These are phyloP conservation scores for Tephrocybe sp. DNA, from an alignment of 768 basidiomycete species.

Conservation along the genomic window DNA sequence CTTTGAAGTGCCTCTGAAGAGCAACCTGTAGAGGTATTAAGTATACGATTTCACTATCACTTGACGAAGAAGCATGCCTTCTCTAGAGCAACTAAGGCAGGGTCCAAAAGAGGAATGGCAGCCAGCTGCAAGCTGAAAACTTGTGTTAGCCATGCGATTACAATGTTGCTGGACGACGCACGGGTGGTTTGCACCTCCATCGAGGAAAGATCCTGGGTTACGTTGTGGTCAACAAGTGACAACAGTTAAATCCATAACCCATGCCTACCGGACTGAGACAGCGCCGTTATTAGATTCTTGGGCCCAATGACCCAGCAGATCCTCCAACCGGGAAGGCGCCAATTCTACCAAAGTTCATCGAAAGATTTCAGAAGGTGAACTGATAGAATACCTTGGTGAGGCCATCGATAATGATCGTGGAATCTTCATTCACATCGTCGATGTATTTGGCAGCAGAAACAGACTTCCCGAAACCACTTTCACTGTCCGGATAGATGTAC, in stretches of 20 bases:
- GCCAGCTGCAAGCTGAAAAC: conserved; percentile 75
- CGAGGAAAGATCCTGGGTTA: conserved; percentile 74
- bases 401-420: conserved; percentile 86
- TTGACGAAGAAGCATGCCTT: conserved; percentile 42
- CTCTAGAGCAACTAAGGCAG: conserved; percentile 64
- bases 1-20: conserved; percentile 88
- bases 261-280: conserved; percentile 77
- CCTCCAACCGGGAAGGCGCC: conserved; percentile 94
- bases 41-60: neutral
- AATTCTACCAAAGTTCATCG: conserved; percentile 58
- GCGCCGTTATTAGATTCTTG: conserved; percentile 82
- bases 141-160: neutral
- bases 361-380: neutral
- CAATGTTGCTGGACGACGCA: conserved; percentile 34
- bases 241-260: conserved; percentile 1
- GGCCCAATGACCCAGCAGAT: conserved; percentile 94
- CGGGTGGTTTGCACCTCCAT: conserved; percentile 95
- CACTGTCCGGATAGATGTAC: conserved; percentile 88
- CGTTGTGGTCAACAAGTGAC: neutral
- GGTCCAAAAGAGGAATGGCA: conserved; percentile 81
- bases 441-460: conserved; percentile 83
- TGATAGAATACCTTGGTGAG: conserved; percentile 71
- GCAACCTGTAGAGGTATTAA: conserved; percentile 48
- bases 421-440: conserved; percentile 84
- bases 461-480: conserved; percentile 72